Base-by-base conservation (phyloP, 257 asterid genomes). In the Solanum paucissectum region DNA sequence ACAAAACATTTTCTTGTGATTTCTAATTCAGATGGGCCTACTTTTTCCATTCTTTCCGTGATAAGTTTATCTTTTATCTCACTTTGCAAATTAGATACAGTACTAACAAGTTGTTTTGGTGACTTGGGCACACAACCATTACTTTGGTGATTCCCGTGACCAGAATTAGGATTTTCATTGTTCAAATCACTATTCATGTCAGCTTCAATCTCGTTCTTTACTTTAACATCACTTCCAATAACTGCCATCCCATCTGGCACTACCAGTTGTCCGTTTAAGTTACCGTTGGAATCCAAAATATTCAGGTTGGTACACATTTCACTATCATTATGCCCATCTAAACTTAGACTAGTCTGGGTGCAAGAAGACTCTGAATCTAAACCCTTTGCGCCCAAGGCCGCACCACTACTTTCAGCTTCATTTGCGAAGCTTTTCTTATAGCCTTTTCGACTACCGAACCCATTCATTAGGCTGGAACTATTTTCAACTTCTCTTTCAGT, bases 341-440 rank as follows among this genome's bases (percentile, higher is more conserved):
- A 37, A 90, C 91, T 88, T 84, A 84, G 86, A 85, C 91, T 89
- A 89, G 94, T 87, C 64, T 88, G 94, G 29, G 91, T 86, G 92
- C 94, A 90, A 90, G 95, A 91, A 82, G 95, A 94, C 88, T 94
- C 95, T 18, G 95, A 91, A 90, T 93, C 95, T 92, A 94, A 92
- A 89, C 91, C 87, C 88, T 91, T 93, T 40, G 89, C 82, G 49
- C 87, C 93, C 86, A 83, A 68, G 34, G 87, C 88, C n/a, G 89
- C 88, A 90, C 83, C 87, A 83, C 71, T 83, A 68, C 73, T 90
- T 83, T 86, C 92, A 89, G 90, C 89, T 33, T 87, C 93, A 75
- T 76, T 92, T 60, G 86, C 71, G 72, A 87, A 20, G 86, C 71
- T 84, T 68, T 85, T 86, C 76, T 60, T 92, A 87, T 89, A 91